These are phyloP conservation scores for Pseudogymnoascus verrucosus DNA, from an alignment of 2,329 filamentous ascomycete species.

Conservation along the genomic window DNA sequence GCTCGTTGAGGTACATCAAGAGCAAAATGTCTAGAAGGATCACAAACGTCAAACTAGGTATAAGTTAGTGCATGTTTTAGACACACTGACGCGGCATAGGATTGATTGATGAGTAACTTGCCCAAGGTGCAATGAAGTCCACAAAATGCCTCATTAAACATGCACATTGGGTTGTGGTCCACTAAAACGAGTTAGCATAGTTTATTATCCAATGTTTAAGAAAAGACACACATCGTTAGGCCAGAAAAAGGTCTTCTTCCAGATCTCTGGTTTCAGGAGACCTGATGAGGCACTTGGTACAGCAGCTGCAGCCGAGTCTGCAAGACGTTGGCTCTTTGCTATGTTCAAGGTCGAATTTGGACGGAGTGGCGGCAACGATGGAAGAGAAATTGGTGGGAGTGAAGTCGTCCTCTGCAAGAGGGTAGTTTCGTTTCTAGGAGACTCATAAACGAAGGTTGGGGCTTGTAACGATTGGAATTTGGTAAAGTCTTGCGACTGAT, in stretches of 20 bases:
- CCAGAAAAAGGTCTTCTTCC: not conserved
- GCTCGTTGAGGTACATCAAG: conserved; percentile 45
- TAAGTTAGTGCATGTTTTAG: not conserved
- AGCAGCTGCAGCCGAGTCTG: not conserved
- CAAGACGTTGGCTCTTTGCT: not conserved
- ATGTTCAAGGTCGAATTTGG: not conserved
- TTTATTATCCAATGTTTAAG: not conserved
- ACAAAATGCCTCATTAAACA: not conserved
- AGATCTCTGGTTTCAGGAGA: not conserved
- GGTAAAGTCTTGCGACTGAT: not conserved
- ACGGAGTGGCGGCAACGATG: not conserved
- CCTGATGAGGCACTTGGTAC: not conserved
- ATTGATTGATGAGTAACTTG: not conserved
- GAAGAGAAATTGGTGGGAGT: not conserved
- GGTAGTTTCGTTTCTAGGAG: not conserved
- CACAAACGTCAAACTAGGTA: conserved; percentile 7
- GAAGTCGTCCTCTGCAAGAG: not conserved
- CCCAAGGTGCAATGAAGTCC: not conserved
- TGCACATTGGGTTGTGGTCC: not conserved
- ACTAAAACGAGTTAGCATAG: not conserved
- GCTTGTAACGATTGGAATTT: not conserved
- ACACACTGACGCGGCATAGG: not conserved
- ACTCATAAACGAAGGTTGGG: not conserved
- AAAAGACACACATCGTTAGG: not conserved
- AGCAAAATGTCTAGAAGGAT: conserved; percentile 37